Conservation (phyloP, 108 stramenopile genomes). For the Nitzschia inconspicua region DNA sequence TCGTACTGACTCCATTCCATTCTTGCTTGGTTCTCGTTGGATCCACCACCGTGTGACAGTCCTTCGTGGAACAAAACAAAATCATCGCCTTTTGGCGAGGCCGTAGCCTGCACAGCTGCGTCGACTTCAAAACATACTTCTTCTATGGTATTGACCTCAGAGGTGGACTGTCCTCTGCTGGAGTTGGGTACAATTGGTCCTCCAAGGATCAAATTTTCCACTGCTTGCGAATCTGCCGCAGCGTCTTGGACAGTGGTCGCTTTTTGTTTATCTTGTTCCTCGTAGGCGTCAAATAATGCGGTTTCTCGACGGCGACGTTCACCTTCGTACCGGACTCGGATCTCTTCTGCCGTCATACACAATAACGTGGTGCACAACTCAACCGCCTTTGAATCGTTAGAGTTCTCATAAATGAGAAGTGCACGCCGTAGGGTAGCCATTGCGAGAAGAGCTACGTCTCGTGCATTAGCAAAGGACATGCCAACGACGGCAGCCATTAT, state of each 20-base stretch:
- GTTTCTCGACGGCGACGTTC: slow-evolving; percentile 72
- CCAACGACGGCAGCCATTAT: slow-evolving; percentile 77
- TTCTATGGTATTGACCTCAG: too few relatives aligned
- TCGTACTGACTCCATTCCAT: slow-evolving; percentile 52
- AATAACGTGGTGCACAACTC: slow-evolving; percentile 35
- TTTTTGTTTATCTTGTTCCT: slow-evolving; percentile 26
- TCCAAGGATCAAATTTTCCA: slow-evolving; percentile 75
- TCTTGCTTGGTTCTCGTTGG: slow-evolving; percentile 27
- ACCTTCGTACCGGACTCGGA: slow-evolving; percentile 63
- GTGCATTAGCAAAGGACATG: slow-evolving; percentile 65
- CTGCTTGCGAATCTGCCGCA: slow-evolving; percentile 41
- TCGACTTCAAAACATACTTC: slow-evolving; percentile 19
- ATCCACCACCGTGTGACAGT: slow-evolving; percentile 16
- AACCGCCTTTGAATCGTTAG: slow-evolving; percentile 37
- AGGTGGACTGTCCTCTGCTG: too few relatives aligned
- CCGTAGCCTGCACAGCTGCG: not conserved
- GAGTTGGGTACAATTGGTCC: slow-evolving; percentile 43
- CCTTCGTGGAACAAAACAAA: slow-evolving; percentile 70
- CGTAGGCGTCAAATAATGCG: slow-evolving; percentile 66
- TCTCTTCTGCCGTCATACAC: slow-evolving; percentile 52
- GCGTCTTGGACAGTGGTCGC: slow-evolving; percentile 13
- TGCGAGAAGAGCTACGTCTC: slow-evolving; percentile 68
- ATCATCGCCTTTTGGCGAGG: slow-evolving; percentile 28
- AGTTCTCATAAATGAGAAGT: slow-evolving; percentile 36
- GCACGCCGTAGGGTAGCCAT: slow-evolving; percentile 54